phyloP scores from a whole-genome alignment of 306 rosid genomes.

The Casuarina cunninghamiana region DNA sequence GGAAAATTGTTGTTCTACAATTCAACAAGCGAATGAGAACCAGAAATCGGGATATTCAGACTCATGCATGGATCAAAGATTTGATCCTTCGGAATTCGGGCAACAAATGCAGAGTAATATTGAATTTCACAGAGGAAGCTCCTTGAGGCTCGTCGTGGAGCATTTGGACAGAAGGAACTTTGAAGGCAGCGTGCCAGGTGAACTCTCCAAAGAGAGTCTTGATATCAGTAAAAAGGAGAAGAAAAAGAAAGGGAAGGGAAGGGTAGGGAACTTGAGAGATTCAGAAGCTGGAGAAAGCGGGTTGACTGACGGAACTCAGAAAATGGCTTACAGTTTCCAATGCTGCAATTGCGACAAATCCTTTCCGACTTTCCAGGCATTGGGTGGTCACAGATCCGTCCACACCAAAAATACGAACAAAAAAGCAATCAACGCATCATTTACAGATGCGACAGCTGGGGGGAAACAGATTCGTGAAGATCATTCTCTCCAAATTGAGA shows the following conservation, averaged over 20 bases:
- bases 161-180: too few species aligned
- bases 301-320: neutral
- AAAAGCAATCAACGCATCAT: neutral
- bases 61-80: neutral
- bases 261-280: neutral
- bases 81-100: too few species aligned
- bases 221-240: neutral
- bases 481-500: neutral
- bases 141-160: too few species aligned
- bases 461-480: too few species aligned
- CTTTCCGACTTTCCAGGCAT: constrained; percentile 28
- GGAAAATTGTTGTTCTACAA: neutral
- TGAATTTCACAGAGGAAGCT: too few species aligned
- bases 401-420: constrained; percentile 28
- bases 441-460: too few species aligned
- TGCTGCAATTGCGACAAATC: constrained; percentile 29
- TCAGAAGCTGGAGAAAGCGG: neutral
- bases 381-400: constrained; percentile 45
- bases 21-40: neutral
- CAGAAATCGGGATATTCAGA: neutral
- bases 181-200: too few species aligned
- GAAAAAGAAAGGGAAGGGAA: neutral
- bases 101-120: too few species aligned
- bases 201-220: too few species aligned
- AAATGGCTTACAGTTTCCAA: neutral